Evolutionary conservation across 495 filamentous ascomycete species (phyloP).

Genomic region (Penicillium arizonense): DNA sequence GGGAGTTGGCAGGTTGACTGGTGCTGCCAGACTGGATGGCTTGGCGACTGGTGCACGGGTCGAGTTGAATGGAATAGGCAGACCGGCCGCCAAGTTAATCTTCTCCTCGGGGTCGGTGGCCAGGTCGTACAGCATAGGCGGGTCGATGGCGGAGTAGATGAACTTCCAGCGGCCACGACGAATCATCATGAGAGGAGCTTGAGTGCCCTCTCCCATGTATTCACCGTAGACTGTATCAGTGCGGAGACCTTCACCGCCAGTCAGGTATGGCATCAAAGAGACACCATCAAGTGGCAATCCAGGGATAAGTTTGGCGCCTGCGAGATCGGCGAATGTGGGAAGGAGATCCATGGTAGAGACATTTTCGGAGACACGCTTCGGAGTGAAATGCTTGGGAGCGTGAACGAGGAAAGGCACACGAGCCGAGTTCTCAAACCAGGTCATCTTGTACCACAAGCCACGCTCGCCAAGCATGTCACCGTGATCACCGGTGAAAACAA

Average conservation of each 20-base stretch:
- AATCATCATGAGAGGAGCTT: slow-evolving; percentile 90
- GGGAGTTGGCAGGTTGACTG: slow-evolving; percentile 39
- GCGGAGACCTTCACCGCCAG: slow-evolving; percentile 49
- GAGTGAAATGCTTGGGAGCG: slow-evolving; percentile 62
- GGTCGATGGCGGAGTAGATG: slow-evolving; percentile 75
- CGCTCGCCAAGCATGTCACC: slow-evolving; percentile 92
- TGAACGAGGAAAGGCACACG: slow-evolving; percentile 80
- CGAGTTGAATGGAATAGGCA: slow-evolving; percentile 20
- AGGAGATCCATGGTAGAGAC: slow-evolving; percentile 85
- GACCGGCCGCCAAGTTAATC: slow-evolving; percentile 59
- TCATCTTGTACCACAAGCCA: slow-evolving; percentile 94
- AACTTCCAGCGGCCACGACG: slow-evolving; percentile 80
- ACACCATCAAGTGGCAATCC: slow-evolving; percentile 74
- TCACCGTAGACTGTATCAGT: slow-evolving; percentile 81
- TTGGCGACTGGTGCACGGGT: slow-evolving; percentile 14
- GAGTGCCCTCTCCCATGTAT: slow-evolving; percentile 86
- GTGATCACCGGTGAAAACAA: slow-evolving; percentile 86
- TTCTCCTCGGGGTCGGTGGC: slow-evolving; percentile 70
- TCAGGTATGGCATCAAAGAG: slow-evolving; percentile 68
- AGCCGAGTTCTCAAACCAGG: slow-evolving; percentile 79
- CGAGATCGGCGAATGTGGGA: slow-evolving; percentile 80
- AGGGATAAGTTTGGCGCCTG: slow-evolving; percentile 58
- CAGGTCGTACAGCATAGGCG: slow-evolving; percentile 76
- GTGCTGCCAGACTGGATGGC: slow-evolving; percentile 7
- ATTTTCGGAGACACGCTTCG: slow-evolving; percentile 69